These are phyloP conservation scores for Amanita pseudoporphyria DNA, from an alignment of 768 basidiomycete species.

Conservation along the genomic window DNA sequence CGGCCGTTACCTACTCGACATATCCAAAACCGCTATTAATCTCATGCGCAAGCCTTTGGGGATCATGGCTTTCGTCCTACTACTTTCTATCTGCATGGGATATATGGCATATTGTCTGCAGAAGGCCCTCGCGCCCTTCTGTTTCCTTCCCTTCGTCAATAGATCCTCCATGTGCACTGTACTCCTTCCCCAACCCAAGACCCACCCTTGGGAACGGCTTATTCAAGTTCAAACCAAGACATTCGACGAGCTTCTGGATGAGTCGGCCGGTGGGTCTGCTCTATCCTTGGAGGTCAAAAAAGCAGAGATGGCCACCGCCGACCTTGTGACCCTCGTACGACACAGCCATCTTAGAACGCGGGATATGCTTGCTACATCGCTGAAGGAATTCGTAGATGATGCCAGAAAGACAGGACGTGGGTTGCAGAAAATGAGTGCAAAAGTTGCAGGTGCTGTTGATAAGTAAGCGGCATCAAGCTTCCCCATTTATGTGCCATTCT, in stretches of 20 bases:
- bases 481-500: not conserved
- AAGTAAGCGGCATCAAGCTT: constrained; percentile 33
- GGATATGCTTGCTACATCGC: constrained; percentile 42
- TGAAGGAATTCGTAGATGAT: constrained; percentile 47
- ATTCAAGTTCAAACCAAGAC: constrained; percentile 49
- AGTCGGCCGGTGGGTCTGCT: constrained; percentile 45
- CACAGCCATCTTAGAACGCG: constrained; percentile 53
- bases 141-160: constrained; percentile 51
- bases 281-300: constrained; percentile 64
- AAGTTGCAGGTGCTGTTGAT: constrained; percentile 67
- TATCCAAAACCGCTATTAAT: constrained; percentile 36
- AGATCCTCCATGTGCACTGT: constrained; percentile 32
- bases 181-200: constrained; percentile 5
- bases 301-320: constrained; percentile 67
- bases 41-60: constrained; percentile 49
- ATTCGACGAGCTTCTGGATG: constrained; percentile 54
- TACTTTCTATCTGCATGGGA: constrained; percentile 37
- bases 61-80: constrained; percentile 39
- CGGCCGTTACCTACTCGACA: constrained; percentile 34
- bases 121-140: constrained; percentile 46
- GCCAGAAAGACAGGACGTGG: constrained; percentile 52
- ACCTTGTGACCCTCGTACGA: constrained; percentile 53
- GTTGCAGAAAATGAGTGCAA: constrained; percentile 53
- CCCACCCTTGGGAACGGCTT: constrained; percentile 38
- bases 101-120: constrained; percentile 33